Conservation (phyloP, 2,329 filamentous ascomycete genomes). For the Pseudogymnoascus sp. region DNA sequence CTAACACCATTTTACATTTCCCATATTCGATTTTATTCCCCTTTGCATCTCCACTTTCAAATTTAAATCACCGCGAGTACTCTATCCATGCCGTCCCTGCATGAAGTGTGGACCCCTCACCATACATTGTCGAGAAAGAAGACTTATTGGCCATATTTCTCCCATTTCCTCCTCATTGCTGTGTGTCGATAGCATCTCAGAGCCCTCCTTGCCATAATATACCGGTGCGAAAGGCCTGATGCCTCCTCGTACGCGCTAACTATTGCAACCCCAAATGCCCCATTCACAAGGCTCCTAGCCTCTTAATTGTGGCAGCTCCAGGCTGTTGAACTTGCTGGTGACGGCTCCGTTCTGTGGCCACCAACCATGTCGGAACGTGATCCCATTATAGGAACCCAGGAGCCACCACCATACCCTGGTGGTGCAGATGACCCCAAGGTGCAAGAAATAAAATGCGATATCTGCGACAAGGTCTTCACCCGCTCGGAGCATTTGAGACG, state of each 20-base stretch:
- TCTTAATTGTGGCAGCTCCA: neutral
- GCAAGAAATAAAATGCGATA: slow-evolving; percentile 10
- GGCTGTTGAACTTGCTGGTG: neutral
- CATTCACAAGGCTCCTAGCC: neutral
- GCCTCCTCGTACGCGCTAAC: neutral
- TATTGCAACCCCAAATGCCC: neutral
- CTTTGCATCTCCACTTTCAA: neutral
- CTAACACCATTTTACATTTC: neutral
- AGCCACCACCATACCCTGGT: neutral
- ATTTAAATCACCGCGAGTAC: neutral
- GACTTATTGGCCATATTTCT: neutral
- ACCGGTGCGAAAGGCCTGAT: neutral
- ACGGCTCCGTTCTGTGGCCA: neutral
- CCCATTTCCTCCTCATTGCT: neutral
- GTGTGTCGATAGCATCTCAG: neutral
- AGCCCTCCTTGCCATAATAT: neutral
- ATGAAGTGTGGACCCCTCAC: neutral
- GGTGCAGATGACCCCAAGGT: neutral
- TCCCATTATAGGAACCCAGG: neutral
- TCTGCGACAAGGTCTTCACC: slow-evolving; percentile 35
- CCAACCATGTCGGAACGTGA: slow-evolving; percentile 9
- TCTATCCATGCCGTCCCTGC: neutral
- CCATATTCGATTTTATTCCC: neutral
- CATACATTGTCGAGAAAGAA: neutral
- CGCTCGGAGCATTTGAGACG: slow-evolving; percentile 50